Conservation (phyloP, 2,329 filamentous ascomycete genomes). For the Penicillium sp. region DNA sequence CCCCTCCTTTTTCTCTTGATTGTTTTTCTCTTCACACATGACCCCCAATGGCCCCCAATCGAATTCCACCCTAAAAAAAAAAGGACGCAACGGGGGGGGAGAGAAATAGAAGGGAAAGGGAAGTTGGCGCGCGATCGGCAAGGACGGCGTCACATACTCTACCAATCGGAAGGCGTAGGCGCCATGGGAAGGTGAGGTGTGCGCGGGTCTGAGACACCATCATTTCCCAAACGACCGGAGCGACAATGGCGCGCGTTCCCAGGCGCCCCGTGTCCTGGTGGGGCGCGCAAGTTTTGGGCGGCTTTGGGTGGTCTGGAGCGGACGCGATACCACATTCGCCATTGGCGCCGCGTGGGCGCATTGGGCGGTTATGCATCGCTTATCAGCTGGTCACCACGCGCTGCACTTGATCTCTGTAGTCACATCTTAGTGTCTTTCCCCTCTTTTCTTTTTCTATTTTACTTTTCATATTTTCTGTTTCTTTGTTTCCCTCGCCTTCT, state of each 20-base stretch:
- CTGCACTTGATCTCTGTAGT: neutral
- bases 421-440: slow-evolving; percentile 1
- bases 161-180: slow-evolving; percentile 27
- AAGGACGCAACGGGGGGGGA: neutral
- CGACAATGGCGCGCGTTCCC: slow-evolving; percentile 29
- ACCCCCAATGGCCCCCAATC: neutral
- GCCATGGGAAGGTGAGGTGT: slow-evolving; percentile 20
- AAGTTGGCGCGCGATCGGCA: slow-evolving; percentile 43
- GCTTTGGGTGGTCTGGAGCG: neutral
- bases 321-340: slow-evolving; percentile 5
- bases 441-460: neutral
- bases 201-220: slow-evolving; percentile 30
- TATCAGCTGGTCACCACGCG: slow-evolving; percentile 15
- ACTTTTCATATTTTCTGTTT: neutral
- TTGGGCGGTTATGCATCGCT: slow-evolving; percentile 26
- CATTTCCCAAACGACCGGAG: slow-evolving; percentile 21
- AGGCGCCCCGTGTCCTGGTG: slow-evolving; percentile 30
- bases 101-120: slow-evolving; percentile 7
- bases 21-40: neutral
- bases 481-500: neutral
- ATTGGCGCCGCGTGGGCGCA: slow-evolving; percentile 16
- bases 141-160: slow-evolving; percentile 28
- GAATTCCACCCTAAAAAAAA: neutral
- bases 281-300: slow-evolving; percentile 3
- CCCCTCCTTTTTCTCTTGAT: neutral